These are phyloP conservation scores for Chaetothyriales sp. DNA, from an alignment of 2,329 filamentous ascomycete genomes.

Conservation along the genomic window DNA sequence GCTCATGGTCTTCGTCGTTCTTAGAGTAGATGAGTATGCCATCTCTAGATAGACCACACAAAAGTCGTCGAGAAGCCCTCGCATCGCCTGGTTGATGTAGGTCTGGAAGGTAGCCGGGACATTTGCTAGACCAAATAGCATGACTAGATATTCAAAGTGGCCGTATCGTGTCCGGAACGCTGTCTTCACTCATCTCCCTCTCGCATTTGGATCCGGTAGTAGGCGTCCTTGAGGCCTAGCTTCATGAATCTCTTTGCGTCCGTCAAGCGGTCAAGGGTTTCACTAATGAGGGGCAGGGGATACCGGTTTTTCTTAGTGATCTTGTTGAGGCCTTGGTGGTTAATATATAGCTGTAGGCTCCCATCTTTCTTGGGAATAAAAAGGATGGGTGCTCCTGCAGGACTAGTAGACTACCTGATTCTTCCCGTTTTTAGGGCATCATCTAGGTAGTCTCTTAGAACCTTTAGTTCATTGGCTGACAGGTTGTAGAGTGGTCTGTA, in stretches of 20 bases:
- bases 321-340: no score
- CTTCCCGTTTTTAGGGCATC: constrained; percentile 11
- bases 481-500: constrained; percentile 5
- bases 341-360: constrained; percentile 20
- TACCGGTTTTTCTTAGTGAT: constrained; percentile 23
- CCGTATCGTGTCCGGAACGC: constrained; percentile 10
- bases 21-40: constrained; percentile 21
- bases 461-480: constrained; percentile 5
- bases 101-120: constrained; percentile 17
- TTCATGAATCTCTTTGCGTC: constrained; percentile 10
- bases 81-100: constrained; percentile 18
- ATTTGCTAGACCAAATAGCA: constrained; percentile 15
- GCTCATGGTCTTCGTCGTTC: constrained; percentile 6
- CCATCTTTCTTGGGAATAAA: constrained; percentile 22
- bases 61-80: constrained; percentile 7
- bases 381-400: constrained; percentile 16
- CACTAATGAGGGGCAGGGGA: constrained; percentile 20
- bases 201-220: constrained; percentile 6
- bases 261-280: background rate
- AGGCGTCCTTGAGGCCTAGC: constrained; percentile 12
- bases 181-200: constrained; percentile 13
- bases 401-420: constrained; percentile 11
- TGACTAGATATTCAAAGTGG: constrained; percentile 14
- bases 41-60: constrained; percentile 11
- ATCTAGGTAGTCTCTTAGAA: constrained; percentile 13